A percentile compares a stretch with the other conserved stretches of the same genome.
phyloP scores from a whole-genome alignment of 805 yeast species.

The Metschnikowia dekortorum region DNA sequence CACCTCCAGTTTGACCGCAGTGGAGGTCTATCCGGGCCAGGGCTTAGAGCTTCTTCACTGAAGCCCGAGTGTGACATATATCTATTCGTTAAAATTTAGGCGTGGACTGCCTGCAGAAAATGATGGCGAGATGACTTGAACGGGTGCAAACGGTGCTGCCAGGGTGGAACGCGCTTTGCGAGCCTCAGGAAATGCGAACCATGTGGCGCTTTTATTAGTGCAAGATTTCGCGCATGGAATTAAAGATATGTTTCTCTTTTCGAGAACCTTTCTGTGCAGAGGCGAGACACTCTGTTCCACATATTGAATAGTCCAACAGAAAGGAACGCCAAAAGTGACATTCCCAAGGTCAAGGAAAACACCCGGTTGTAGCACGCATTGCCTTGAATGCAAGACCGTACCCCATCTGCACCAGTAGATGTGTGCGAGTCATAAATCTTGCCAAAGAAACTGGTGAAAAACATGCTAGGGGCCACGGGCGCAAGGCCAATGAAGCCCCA shows the following conservation, averaged over 20 bases:
- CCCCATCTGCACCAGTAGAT: slow-evolving; percentile 10
- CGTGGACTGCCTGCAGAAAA: neutral
- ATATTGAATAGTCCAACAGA: slow-evolving; percentile 15
- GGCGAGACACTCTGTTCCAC: slow-evolving; percentile 6
- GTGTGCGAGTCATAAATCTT: slow-evolving; percentile 51
- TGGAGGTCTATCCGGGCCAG: neutral
- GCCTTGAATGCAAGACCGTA: slow-evolving; percentile 28
- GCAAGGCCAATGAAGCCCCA: slow-evolving; percentile 72
- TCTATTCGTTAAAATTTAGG: neutral
- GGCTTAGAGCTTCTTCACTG: neutral
- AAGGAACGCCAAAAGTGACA: slow-evolving; percentile 26
- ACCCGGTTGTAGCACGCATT: slow-evolving; percentile 35
- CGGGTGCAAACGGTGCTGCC: slow-evolving; percentile 1
- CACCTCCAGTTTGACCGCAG: neutral
- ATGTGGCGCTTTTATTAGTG: neutral
- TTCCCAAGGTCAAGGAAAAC: slow-evolving; percentile 33
- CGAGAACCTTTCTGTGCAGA: neutral
- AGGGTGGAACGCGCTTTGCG: neutral
- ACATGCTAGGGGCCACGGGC: slow-evolving; percentile 58
- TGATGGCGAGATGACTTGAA: neutral
- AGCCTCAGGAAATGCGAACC: neutral
- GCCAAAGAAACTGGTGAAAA: slow-evolving; percentile 63
- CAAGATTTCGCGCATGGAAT: neutral
- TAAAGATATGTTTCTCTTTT: neutral
- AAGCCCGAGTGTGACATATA: neutral